Evolutionary conservation across 2,329 filamentous ascomycete species (phyloP).

Genomic region (Myriosclerotinia curreyana): DNA sequence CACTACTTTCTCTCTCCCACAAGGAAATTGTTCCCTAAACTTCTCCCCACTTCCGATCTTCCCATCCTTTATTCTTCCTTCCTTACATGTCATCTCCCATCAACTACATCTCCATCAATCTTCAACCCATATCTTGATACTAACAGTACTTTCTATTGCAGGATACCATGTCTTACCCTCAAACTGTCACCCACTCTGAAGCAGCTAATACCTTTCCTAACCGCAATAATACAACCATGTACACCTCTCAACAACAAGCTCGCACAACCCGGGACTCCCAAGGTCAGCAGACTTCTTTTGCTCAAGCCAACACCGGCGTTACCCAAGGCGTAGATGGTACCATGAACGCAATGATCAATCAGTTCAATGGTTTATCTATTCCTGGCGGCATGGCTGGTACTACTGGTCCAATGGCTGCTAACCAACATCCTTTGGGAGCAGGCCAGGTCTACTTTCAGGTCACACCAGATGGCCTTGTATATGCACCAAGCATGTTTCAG

Average conservation of each 20-base stretch:
- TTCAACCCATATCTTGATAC: constrained; percentile 18
- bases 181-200: constrained; percentile 32
- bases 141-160: constrained; percentile 27
- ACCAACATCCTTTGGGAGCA: constrained; percentile 38
- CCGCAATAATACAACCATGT: constrained; percentile 35
- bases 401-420: constrained; percentile 32
- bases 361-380: constrained; percentile 37
- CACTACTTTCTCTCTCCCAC: neutral
- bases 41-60: neutral
- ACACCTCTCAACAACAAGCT: constrained; percentile 34
- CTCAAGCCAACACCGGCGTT: constrained; percentile 25
- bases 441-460: constrained; percentile 38
- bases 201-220: constrained; percentile 34
- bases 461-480: constrained; percentile 27
- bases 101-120: constrained; percentile 19
- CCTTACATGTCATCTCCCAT: constrained; percentile 8
- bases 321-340: constrained; percentile 30
- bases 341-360: constrained; percentile 37
- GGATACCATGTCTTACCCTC: constrained; percentile 41
- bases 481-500: constrained; percentile 37
- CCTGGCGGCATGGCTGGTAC: constrained; percentile 40
- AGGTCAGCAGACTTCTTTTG: constrained; percentile 31
- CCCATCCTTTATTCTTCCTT: neutral
- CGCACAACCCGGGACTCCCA: constrained; percentile 36
- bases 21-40: neutral